Conservation (phyloP, 805 yeast species). For the Saccharomycopsis fodiens region DNA sequence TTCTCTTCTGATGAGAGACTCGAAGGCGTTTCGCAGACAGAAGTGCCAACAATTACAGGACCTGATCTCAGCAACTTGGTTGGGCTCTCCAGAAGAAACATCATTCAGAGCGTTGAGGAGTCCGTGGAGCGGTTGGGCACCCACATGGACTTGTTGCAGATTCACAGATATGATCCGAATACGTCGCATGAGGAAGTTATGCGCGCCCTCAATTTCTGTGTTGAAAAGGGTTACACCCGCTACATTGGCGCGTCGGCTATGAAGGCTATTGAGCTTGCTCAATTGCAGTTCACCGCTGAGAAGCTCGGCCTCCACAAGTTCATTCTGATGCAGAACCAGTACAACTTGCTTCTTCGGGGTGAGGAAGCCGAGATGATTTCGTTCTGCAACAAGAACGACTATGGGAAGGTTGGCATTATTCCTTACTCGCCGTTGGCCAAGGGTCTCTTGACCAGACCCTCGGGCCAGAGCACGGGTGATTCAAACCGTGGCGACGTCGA, state of each 20-base stretch:
- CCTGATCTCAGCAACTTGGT: constrained; percentile 26
- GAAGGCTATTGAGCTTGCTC: constrained; percentile 47
- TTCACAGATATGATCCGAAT: constrained; percentile 44
- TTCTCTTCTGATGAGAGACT: constrained; percentile 25
- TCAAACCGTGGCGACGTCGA: neutral
- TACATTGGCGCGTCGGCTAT: constrained; percentile 59
- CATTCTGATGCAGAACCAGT: constrained; percentile 50
- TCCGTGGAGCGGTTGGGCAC: constrained; percentile 44
- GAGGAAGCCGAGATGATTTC: constrained; percentile 58
- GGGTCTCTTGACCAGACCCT: constrained; percentile 48
- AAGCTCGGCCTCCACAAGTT: constrained; percentile 50
- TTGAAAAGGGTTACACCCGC: no score
- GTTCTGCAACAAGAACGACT: constrained; percentile 43
- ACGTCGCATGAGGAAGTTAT: constrained; percentile 47
- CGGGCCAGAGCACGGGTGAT: constrained; percentile 10
- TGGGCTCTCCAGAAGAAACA: constrained; percentile 39
- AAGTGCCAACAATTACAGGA: neutral
- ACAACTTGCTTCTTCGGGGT: constrained; percentile 52
- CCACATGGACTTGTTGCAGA: constrained; percentile 46
- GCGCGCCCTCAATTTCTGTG: constrained; percentile 47
- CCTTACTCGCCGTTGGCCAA: no score
- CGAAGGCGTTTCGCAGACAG: neutral
- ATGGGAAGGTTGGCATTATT: no score
- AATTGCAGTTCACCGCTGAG: constrained; percentile 50
- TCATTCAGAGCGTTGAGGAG: no score